Evolutionary conservation across 202 grass and related monocot genomes (phyloP).

Genomic region (Schoenoplectus tabernaemontani): DNA sequence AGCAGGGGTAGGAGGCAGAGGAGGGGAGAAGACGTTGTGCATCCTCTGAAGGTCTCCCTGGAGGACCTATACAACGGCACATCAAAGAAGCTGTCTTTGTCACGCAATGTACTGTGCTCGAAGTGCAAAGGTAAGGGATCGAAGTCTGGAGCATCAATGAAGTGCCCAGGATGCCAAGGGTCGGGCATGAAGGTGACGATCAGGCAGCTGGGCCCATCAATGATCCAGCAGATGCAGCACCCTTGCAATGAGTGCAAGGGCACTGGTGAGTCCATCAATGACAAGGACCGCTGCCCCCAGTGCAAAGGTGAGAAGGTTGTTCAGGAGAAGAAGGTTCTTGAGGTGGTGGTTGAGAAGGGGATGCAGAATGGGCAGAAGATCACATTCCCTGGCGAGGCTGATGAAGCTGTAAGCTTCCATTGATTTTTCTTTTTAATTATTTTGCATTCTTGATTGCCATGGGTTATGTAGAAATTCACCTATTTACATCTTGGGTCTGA

Average conservation of each 20-base stretch:
- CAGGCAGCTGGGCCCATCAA: conserved; percentile 73
- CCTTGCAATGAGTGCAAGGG: conserved; percentile 89
- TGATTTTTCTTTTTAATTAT: not conserved
- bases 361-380: conserved; percentile 89
- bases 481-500: not conserved
- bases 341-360: conserved; percentile 86
- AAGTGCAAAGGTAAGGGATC: conserved; percentile 99
- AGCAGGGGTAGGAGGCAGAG: conserved; percentile 89
- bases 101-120: conserved; percentile 55
- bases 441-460: not conserved
- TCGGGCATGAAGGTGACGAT: conserved; percentile 90
- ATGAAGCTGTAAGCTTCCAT: conserved; percentile 58
- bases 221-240: conserved; percentile 95
- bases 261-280: conserved; percentile 73
- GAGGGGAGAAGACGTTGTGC: conserved; percentile 83
- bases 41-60: conserved; percentile 79
- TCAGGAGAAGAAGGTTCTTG: conserved; percentile 89
- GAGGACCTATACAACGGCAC: conserved; percentile 89
- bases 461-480: not conserved
- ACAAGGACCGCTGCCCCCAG: conserved; percentile 70
- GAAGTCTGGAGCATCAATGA: conserved; percentile 87
- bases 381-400: conserved; percentile 91
- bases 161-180: conserved; percentile 84
- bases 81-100: conserved; percentile 87
- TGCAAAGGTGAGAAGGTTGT: conserved; percentile 85